Base-by-base conservation (phyloP, 2,329 filamentous ascomycete genomes). In the Fonsecaea erecta region DNA sequence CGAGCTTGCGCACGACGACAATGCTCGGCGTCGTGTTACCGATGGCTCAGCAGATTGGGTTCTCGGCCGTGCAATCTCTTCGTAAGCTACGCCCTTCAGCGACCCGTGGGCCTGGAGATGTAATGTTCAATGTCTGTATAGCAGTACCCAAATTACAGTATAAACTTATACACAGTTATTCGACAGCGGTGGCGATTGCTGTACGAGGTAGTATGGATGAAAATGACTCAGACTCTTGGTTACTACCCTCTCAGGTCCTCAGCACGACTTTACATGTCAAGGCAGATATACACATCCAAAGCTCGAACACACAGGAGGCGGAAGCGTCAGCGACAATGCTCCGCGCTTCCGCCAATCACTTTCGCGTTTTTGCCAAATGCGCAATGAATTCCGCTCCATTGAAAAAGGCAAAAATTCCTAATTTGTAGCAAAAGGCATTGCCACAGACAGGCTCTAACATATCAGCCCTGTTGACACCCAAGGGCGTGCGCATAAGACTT, bases 291-390 rank as follows among this genome's bases (percentile, higher is more conserved):
- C 35, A 37, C 8, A 46, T n/a, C n/a, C n/a, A n/a, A n/a, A n/a
- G n/a, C n/a, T n/a, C n/a, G n/a, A n/a, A n/a, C n/a, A 21, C 40
- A 46, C 35, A 9, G 2, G 35, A 37, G 11, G 37, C 37, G 37
- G 37, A 40, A 40, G 37, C 37, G 8, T n/a, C 16, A 40, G 37
- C 14, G 3, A 24, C 54, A 21, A 40, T 24, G 54, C 54, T 57
- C 54, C 54, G 54, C 54, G 9, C n/a, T 57, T 57, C 54, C 54
- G 35, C 54, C 54, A 57, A 57, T 57, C 18, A 57, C 40, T 43
- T 43, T 9, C 35, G 18, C 37, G n/a, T 57, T 16, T 34, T 16
- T 35, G 12, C n/a, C 28, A 4, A 30, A 7, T 40, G 54, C 54
- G 54, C 54, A 35, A 40, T 30, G 18, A 59, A 59, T 59, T 59